phyloP scores from a whole-genome alignment of 2,329 filamentous ascomycete species.

The Rhytidhysteron rufulum region DNA sequence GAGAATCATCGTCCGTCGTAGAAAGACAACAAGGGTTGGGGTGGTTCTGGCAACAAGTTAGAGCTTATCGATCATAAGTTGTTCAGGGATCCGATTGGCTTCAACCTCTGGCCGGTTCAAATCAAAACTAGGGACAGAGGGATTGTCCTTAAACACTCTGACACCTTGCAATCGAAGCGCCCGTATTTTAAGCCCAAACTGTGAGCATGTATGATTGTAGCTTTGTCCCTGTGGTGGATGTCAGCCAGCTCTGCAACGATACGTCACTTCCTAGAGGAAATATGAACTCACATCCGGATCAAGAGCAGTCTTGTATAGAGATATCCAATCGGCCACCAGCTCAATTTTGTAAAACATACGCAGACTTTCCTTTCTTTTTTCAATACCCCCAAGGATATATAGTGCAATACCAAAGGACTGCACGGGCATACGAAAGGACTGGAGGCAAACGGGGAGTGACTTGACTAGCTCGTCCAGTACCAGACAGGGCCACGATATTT shows the following conservation, averaged over 20 bases:
- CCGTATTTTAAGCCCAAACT: not conserved
- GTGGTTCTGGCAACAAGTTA: too few relatives aligned
- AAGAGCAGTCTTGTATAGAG: not conserved
- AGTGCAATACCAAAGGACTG: not conserved
- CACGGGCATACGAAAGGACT: not conserved
- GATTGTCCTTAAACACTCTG: not conserved
- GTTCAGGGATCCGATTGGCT: too few relatives aligned
- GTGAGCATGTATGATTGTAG: too few relatives aligned
- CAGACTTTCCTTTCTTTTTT: not conserved
- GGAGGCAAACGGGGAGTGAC: not conserved
- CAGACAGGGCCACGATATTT: conserved; percentile 25
- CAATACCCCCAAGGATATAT: not conserved
- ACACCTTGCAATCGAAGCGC: not conserved
- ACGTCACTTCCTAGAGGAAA: not conserved
- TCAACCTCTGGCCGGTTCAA: too few relatives aligned
- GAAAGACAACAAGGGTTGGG: too few relatives aligned
- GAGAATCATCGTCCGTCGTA: too few relatives aligned
- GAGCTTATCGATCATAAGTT: too few relatives aligned
- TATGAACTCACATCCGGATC: not conserved
- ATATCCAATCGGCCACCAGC: not conserved
- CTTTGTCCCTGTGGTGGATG: not conserved
- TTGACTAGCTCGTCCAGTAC: conserved; percentile 11
- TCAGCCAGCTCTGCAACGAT: not conserved
- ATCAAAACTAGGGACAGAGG: too few relatives aligned
- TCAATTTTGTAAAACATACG: not conserved